These are phyloP conservation scores for Fomitopsis schrenkii DNA, from an alignment of 1,284 basidiomycete species.

Conservation along the genomic window DNA sequence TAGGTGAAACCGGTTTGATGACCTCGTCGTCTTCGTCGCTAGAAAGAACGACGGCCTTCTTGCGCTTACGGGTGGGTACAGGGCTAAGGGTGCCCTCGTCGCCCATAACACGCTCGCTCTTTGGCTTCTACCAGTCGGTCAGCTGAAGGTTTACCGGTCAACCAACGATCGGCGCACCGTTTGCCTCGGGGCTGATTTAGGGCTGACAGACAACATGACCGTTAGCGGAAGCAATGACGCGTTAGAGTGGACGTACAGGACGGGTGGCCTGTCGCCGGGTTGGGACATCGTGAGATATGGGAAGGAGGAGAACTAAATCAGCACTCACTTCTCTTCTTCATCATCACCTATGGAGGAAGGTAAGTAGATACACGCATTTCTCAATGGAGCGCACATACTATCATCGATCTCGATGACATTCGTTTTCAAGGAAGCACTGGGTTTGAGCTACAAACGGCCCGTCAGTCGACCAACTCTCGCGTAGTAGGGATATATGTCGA, in stretches of 20 bases:
- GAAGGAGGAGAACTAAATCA: neutral
- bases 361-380: neutral
- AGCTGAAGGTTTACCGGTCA: neutral
- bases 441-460: neutral
- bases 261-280: neutral
- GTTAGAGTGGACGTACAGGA: neutral
- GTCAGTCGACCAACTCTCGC: neutral
- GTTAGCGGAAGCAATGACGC: no score
- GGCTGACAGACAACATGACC: no score
- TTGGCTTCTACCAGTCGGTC: conserved; percentile 14
- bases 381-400: conserved; percentile 1
- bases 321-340: neutral
- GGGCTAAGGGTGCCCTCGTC: conserved; percentile 12
- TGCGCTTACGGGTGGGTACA: conserved; percentile 24
- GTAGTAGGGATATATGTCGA: neutral
- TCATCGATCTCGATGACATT: neutral
- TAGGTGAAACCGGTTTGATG: conserved; percentile 27
- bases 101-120: conserved; percentile 24
- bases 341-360: neutral
- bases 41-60: conserved; percentile 25
- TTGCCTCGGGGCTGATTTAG: no score
- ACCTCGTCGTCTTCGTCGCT: conserved; percentile 30
- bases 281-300: neutral
- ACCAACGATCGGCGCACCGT: no score
- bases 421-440: neutral